Evolutionary conservation across 2,329 filamentous ascomycete genomes (phyloP).

Genomic region (Sclerotinia glacialis): DNA sequence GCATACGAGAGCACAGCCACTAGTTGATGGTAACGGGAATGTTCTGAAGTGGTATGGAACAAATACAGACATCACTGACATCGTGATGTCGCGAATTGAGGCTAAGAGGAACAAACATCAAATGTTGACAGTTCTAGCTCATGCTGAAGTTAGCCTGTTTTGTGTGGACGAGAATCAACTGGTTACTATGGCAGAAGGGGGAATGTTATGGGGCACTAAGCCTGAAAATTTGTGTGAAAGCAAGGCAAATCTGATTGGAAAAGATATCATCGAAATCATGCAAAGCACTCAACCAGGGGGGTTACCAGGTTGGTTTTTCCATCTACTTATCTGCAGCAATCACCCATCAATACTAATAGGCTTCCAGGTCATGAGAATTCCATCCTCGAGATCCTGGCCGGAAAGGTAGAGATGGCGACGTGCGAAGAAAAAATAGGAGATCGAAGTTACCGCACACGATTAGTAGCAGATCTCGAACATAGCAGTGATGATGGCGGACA

Average conservation of each 20-base stretch:
- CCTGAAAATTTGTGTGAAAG: not conserved
- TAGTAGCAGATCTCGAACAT: conserved; percentile 32
- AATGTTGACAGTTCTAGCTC: conserved; percentile 31
- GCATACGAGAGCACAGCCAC: conserved; percentile 30
- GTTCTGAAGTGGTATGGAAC: conserved; percentile 35
- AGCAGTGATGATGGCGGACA: conserved; percentile 26
- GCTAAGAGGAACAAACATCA: conserved; percentile 32
- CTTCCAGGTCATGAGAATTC: conserved; percentile 27
- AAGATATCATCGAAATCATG: conserved; percentile 25
- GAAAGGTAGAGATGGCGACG: conserved; percentile 28
- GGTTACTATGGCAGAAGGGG: conserved; percentile 31
- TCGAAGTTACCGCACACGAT: conserved; percentile 28
- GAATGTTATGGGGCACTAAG: conserved; percentile 26
- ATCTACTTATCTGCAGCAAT: not conserved
- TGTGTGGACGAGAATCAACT: conserved; percentile 26
- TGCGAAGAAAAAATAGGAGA: conserved; percentile 29
- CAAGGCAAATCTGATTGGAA: conserved; percentile 24
- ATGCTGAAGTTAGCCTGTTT: conserved; percentile 33
- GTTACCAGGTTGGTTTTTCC: conserved; percentile 7
- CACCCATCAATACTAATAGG: not conserved
- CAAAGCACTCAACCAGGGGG: conserved; percentile 24
- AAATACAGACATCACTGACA: conserved; percentile 33
- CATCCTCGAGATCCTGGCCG: conserved; percentile 28
- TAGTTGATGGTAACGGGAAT: conserved; percentile 22
- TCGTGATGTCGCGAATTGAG: conserved; percentile 31